Conservation (phyloP, 768 basidiomycete species). For the Lactifluus pinguis region DNA sequence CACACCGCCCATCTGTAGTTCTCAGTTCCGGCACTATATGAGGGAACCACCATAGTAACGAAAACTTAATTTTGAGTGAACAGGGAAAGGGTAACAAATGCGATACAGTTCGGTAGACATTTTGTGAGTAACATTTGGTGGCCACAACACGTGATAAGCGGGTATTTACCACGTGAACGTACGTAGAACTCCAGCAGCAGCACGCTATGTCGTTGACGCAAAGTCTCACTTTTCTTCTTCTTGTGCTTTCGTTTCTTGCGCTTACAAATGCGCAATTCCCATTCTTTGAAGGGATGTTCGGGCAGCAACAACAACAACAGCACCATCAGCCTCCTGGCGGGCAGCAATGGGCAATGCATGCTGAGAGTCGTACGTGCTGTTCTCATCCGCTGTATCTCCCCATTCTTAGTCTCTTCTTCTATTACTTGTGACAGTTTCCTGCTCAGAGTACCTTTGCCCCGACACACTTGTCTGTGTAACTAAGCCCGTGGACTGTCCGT, state of each 20-base stretch:
- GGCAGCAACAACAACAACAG: conserved; percentile 17
- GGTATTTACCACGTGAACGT: too few species aligned
- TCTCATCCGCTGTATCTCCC: background rate
- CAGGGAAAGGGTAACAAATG: too few species aligned
- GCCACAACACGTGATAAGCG: too few species aligned
- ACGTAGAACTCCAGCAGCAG: too few species aligned
- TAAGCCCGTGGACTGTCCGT: conserved; percentile 61
- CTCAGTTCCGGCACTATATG: too few species aligned
- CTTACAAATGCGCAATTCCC: conserved; percentile 17
- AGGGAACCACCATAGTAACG: too few species aligned
- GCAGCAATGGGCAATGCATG: conserved; percentile 17
- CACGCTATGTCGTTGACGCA: background rate
- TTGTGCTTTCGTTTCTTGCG: conserved; percentile 1
- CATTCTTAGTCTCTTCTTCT: background rate
- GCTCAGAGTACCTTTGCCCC: conserved; percentile 69
- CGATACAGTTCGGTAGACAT: too few species aligned
- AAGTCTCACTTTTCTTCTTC: background rate
- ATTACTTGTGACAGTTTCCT: conserved; percentile 43
- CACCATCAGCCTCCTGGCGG: conserved; percentile 16
- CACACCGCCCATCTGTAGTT: too few species aligned
- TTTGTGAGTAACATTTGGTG: too few species aligned
- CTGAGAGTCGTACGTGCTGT: conserved; percentile 14
- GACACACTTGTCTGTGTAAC: conserved; percentile 61
- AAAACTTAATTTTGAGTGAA: too few species aligned
- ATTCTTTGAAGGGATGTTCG: conserved; percentile 20